Evolutionary conservation across 2,329 filamentous ascomycete genomes (phyloP), one percentile per base, ranked within the genome.

Genomic region (Monosporascus cannonballus): DNA sequence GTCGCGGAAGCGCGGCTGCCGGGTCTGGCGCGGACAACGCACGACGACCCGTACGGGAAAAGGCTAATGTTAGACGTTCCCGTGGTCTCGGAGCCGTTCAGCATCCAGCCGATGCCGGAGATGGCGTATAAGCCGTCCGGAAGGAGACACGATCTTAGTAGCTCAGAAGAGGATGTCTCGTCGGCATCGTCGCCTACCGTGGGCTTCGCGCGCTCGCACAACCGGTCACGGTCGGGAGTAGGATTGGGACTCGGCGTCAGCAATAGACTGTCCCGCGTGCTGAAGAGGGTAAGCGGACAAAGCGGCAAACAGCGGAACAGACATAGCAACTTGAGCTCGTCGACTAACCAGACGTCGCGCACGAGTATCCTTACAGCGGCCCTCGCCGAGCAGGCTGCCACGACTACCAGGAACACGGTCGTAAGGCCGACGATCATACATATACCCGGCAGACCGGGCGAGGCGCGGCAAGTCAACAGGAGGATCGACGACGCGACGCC

Each of bases 71-170:
- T 66, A 3, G 55, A 61, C 14, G 56, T 66, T 17, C 64, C 65
- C 3, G 53, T 44, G 11, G 47, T 54, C 15, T 30, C 56, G 24
- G 63, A 63, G 52, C 61, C 64, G 1, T 66, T 61, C 34, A 69
- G 66, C 49, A 65, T 68, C 56, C 66, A 68, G 36, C 57, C 56
- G 8, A 68, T 65, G 17, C 66, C 66, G 7, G 65, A 67, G 24
- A 54, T 64, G 44, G 65, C 65, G 1, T 69, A 69, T 38, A 57
- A 27, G 22, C 42, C 48, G 5, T 46, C 51, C 24, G 50, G 45
- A 3, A 51, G 55, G n/a, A 62, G 48, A 41, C 60, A 63, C 39
- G 59, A 64, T 11, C 56, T 60, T 24, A 52, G 56, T 24, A 62
- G 62, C 9, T 34, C 11, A 61, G 62, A 18, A 59, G 61, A 34